These are phyloP conservation scores for Uncinocarpus reesii DNA, from an alignment of 2,329 filamentous ascomycete species.

Conservation along the genomic window DNA sequence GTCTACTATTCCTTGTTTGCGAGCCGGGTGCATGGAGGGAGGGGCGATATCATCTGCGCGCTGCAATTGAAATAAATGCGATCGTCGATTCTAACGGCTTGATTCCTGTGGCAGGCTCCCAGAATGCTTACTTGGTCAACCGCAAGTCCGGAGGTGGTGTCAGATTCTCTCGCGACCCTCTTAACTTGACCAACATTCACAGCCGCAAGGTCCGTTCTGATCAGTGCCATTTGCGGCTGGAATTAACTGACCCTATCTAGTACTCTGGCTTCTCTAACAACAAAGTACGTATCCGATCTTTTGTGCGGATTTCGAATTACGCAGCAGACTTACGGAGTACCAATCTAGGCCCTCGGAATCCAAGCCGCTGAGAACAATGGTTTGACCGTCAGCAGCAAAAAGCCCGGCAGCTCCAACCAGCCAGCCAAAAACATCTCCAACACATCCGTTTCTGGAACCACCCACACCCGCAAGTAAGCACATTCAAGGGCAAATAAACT, in stretches of 20 bases:
- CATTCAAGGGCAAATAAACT: constrained; percentile 2
- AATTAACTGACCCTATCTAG: constrained; percentile 39
- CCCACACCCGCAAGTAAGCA: constrained; percentile 68
- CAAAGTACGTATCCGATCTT: constrained; percentile 55
- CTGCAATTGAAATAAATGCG: too few relatives aligned
- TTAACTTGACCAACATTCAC: constrained; percentile 89
- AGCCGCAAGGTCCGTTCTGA: constrained; percentile 61
- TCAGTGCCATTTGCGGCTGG: not conserved
- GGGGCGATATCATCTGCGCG: too few relatives aligned
- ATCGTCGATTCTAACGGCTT: constrained; percentile 8
- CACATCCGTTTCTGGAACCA: constrained; percentile 60
- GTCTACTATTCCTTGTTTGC: constrained; percentile 35
- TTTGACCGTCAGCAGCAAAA: constrained; percentile 77
- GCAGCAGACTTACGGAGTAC: not conserved
- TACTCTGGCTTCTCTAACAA: constrained; percentile 87
- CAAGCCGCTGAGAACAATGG: constrained; percentile 65
- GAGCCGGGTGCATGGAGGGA: constrained; percentile 1
- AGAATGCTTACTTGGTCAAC: constrained; percentile 90
- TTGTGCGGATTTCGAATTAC: not conserved
- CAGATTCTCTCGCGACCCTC: constrained; percentile 85
- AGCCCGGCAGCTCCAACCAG: constrained; percentile 58
- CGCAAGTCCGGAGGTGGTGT: constrained; percentile 66
- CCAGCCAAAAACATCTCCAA: constrained; percentile 57
- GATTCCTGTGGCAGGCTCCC: constrained; percentile 51
- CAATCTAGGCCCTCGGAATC: constrained; percentile 67